Base-by-base conservation (phyloP, 2,329 filamentous ascomycete species). In the Madurella mycetomatis region DNA sequence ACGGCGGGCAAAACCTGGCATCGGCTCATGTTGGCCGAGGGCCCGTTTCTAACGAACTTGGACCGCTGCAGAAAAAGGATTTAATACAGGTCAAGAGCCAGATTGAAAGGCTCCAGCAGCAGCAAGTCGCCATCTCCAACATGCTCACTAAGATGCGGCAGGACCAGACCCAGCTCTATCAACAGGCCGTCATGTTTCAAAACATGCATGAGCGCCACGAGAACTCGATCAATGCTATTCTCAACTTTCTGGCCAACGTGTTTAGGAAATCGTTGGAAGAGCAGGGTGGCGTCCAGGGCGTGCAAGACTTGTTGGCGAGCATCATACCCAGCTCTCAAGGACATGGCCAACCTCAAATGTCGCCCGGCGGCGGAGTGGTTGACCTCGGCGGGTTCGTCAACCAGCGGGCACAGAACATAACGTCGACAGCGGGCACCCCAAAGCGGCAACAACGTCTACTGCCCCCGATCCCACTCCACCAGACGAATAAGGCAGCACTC, bases 181-280 rank as follows among this genome's bases (percentile, higher is more conserved):
- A 88, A 53, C 91, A 96, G 70, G 92, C 92, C 0, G 81, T 88
- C 43, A 85, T 88, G 54, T 96, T 96, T 68, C 92, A 97, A 70
- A 88, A 84, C 55, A 84, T 95, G 67, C 92, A 97, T 66, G 91
- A 92, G 63, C 86, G 94, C n/a, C 94, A 99, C 66, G 94, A 99
- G 68, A 96, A 92, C 68, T 96, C 92, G 0, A 97, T 99, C 72
- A 97, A 96, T 66, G 92, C 92, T n/a, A 97, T 99, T 58, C 80
- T 99, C 41, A 95, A 92, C 47, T 97, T 99, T 70, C 80, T 99
- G 17, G 94, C 92, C 44, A 97, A 95, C 12, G 92, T 99, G 41
- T 99, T 97, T 73, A 88, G 95, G 59, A 87, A 95, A 66, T 95
- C 90, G 59, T 74, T 99, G 47, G 92, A 96, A 67, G 90, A 92